phyloP scores from a whole-genome alignment of 768 basidiomycete species.

The Gymnopilus junonius region DNA sequence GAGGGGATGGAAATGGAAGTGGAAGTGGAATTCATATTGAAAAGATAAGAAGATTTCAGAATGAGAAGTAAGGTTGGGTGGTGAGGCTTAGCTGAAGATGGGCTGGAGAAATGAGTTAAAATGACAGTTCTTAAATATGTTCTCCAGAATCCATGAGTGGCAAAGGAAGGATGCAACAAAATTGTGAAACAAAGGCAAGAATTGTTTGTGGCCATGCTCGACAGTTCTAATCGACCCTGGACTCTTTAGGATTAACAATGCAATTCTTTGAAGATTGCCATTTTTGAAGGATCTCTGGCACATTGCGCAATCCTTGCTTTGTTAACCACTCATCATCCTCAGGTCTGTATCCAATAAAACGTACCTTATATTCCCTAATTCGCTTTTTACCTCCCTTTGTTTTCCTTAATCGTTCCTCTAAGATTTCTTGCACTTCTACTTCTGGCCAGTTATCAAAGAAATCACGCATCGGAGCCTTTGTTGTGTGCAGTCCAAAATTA shows the following conservation, averaged over 20 bases:
- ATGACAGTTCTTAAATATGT: no score
- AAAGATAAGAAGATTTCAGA: no score
- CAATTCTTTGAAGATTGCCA: not conserved
- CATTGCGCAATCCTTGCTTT: constrained; percentile 18
- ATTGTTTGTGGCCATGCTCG: not conserved
- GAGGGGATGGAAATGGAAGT: not conserved
- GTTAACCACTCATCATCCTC: constrained; percentile 30
- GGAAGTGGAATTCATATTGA: no score
- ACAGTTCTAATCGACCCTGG: not conserved
- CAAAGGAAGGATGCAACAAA: no score
- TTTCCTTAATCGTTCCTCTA: constrained; percentile 4
- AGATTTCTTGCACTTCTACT: constrained; percentile 4
- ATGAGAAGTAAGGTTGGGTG: no score
- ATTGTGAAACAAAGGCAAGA: not conserved
- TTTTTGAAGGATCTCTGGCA: constrained; percentile 7
- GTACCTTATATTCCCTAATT: constrained; percentile 17
- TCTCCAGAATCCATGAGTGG: no score
- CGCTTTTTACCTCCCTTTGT: not conserved
- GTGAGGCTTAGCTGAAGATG: no score
- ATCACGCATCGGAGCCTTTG: not conserved
- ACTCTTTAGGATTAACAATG: not conserved
- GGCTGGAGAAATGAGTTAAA: no score
- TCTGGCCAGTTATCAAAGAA: constrained; percentile 7
- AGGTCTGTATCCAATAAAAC: constrained; percentile 26
- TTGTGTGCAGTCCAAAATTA: constrained; percentile 20